Evolutionary conservation across 768 basidiomycete species (phyloP).

Genomic region (Pisolithus marmoratus): DNA sequence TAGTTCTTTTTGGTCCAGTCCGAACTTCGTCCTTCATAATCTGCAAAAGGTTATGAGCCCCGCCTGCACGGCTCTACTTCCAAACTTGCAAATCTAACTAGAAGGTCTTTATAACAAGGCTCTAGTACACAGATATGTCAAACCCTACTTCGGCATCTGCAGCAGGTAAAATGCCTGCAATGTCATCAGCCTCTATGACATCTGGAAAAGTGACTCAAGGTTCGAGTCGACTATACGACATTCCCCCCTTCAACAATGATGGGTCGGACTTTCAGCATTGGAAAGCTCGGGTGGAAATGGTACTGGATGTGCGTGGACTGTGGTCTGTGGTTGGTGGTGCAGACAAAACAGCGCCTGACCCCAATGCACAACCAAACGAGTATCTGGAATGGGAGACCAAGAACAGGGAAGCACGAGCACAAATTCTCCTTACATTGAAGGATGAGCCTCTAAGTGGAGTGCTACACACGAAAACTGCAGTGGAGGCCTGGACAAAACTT

Average conservation of each 20-base stretch:
- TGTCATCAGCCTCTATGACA: too few relatives aligned
- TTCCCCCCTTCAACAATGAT: constrained; percentile 6
- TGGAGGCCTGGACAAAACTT: constrained; percentile 17
- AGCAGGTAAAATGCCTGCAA: too few relatives aligned
- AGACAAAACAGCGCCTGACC: not conserved
- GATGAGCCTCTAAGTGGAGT: constrained; percentile 19
- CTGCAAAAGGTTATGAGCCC: too few relatives aligned
- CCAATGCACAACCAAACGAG: not conserved
- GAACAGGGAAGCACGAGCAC: constrained; percentile 14
- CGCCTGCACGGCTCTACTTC: too few relatives aligned
- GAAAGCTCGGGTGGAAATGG: constrained; percentile 8
- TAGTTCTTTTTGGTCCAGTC: too few relatives aligned
- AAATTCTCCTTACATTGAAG: constrained; percentile 19
- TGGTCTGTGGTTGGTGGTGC: constrained; percentile 1
- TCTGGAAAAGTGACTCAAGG: too few relatives aligned
- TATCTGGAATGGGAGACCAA: not conserved
- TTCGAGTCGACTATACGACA: constrained; percentile 3
- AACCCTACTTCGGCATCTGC: too few relatives aligned
- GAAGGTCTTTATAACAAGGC: too few relatives aligned
- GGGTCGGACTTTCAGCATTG: constrained; percentile 9
- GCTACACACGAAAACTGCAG: constrained; percentile 5
- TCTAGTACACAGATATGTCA: too few relatives aligned
- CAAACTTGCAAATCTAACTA: too few relatives aligned
- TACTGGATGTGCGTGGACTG: constrained; percentile 11
- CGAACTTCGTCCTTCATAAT: too few relatives aligned